Conservation (phyloP, 208 protist genomes). For the Trypanosomatidae sp. region DNA sequence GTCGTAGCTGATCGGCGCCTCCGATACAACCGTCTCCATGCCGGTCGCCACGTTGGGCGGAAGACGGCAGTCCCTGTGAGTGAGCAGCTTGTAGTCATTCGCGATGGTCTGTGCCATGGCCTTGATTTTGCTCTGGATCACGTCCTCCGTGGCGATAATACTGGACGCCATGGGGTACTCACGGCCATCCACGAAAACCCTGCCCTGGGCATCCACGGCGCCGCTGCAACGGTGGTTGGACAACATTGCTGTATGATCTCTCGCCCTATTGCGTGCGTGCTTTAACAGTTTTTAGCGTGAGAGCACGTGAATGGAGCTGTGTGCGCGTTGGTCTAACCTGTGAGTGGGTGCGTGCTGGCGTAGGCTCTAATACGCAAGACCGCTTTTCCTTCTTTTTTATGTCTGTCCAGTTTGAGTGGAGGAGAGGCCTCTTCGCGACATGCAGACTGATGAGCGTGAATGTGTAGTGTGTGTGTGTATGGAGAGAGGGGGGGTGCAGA, state of each 20-base stretch:
- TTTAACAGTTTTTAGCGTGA: not conserved
- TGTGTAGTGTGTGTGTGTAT: constrained; percentile 1
- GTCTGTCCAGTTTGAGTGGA: not conserved
- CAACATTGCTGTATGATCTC: constrained; percentile 10
- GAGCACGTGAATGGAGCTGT: not conserved
- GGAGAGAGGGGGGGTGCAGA: not conserved
- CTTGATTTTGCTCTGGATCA: constrained; percentile 62
- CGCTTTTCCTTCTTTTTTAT: not conserved
- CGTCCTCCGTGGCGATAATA: constrained; percentile 70
- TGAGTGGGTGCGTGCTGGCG: not conserved
- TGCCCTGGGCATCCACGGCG: constrained; percentile 37
- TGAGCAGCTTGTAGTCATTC: constrained; percentile 57
- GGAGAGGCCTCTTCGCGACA: not conserved
- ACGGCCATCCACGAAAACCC: constrained; percentile 68
- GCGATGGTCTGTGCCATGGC: constrained; percentile 58
- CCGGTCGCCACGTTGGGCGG: not conserved
- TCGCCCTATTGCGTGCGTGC: not conserved
- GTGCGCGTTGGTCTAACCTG: not conserved
- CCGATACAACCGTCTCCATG: not conserved
- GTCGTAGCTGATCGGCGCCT: constrained; percentile 63
- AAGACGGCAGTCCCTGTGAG: constrained; percentile 43
- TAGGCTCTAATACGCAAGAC: not conserved
- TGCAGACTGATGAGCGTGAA: not conserved
- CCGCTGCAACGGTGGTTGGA: constrained; percentile 26
- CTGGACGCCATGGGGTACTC: constrained; percentile 77